These are phyloP conservation scores for Myochromella boudieri DNA, from an alignment of 768 basidiomycete genomes.

Conservation along the genomic window DNA sequence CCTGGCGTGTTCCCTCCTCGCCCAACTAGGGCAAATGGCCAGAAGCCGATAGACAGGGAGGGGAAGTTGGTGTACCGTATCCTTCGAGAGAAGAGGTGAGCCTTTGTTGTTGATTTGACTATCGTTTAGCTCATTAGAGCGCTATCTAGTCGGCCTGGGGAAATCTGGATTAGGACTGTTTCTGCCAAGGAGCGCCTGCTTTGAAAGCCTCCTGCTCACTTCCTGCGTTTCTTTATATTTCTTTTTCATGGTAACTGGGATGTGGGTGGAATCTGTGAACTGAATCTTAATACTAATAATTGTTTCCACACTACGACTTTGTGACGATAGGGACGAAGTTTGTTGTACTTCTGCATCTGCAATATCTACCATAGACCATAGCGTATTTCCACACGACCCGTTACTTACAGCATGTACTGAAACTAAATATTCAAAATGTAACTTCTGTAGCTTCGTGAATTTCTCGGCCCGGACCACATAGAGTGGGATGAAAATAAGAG, in stretches of 20 bases:
- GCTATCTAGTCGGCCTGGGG: conserved; percentile 60
- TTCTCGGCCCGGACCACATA: too few relatives aligned
- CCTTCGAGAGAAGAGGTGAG: conserved; percentile 76
- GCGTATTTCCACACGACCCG: background rate
- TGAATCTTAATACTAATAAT: too few relatives aligned
- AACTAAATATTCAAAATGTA: background rate
- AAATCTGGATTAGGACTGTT: conserved; percentile 71
- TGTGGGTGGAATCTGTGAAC: too few relatives aligned
- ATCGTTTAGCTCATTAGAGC: conserved; percentile 6
- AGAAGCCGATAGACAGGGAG: conserved; percentile 36
- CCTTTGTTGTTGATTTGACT: conserved; percentile 14
- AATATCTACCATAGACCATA: background rate
- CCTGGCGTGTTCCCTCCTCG: conserved; percentile 65
- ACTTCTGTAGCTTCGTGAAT: background rate
- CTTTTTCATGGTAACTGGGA: too few relatives aligned
- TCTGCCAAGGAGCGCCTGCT: conserved; percentile 63
- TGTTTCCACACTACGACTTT: too few relatives aligned
- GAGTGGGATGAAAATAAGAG: background rate
- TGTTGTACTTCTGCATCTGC: background rate
- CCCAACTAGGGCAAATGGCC: conserved; percentile 38
- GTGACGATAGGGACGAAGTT: conserved; percentile 2
- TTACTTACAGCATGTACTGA: background rate
- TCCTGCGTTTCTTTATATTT: background rate
- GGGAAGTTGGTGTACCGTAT: conserved; percentile 66
- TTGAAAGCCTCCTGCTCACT: conserved; percentile 14